Evolutionary conservation across 768 basidiomycete species (phyloP), one percentile per base, ranked within the genome.

Genomic region (Leucosporidium yakuticum): DNA sequence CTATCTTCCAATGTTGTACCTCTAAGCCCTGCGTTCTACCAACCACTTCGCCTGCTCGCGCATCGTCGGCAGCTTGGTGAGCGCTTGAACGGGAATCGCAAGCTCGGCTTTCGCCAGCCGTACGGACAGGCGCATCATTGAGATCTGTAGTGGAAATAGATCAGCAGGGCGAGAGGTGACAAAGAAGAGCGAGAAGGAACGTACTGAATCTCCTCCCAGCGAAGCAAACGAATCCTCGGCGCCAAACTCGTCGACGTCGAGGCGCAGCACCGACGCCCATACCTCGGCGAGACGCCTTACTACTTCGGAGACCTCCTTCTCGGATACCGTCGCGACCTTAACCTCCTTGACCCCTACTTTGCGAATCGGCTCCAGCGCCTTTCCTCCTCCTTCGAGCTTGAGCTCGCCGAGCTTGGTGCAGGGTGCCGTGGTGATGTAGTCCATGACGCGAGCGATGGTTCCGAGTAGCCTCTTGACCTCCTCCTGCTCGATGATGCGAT

Each of bases 201-300:
- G 44, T 8, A 73, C 71, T 55, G 71, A 73, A 27, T 73, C 68
- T 7, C 71, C 71, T 19, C 71, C 71, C 6, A 69, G 54, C 1
- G 65, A 64, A 9, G 63, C 53, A 23, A 69, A 73, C 39, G 59
- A 31, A 32, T 69, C 71, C 15, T 67, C 60, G n/a, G 44, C 25
- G 0, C 34, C 65, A 21, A 67, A 23, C 4, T 73, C 67, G 0
- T 0, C 53, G 5, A 4, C 65, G 4, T 67, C 56, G 4, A 69
- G 15, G 23, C 68, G n/a, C 2, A 73, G 62, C 1, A 67, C 57
- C 19, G 55, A 49, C 4, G 68, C 53, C 71, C 71, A 73, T 2
- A 67, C 19, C 36, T 51, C 54, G 48, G 31, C 19, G 32, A 53
- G 48, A 21, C 57, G 21, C 31, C n/a, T 2, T 2, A 20, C 29